Conservation (phyloP, 2,329 filamentous ascomycete genomes). For the Xylaria sp. region DNA sequence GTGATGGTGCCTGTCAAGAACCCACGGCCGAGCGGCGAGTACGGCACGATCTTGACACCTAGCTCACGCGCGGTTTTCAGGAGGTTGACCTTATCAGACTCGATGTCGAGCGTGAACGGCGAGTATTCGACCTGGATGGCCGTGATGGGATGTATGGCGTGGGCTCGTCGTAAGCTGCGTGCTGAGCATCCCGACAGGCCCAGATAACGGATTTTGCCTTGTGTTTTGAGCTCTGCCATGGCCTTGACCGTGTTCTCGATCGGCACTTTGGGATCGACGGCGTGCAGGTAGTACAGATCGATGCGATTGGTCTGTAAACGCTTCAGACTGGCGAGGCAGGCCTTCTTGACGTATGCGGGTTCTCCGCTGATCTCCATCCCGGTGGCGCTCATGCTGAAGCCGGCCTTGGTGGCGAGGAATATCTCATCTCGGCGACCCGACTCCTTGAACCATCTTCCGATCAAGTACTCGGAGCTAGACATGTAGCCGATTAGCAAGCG, state of each 20-base stretch:
- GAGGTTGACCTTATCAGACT: constrained; percentile 44
- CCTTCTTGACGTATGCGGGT: constrained; percentile 27
- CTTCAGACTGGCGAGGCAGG: constrained; percentile 36
- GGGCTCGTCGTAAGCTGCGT: constrained; percentile 42
- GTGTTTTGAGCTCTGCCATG: constrained; percentile 42
- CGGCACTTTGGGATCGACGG: constrained; percentile 41
- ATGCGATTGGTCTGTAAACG: constrained; percentile 46
- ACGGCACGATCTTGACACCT: constrained; percentile 48
- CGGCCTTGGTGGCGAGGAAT: constrained; percentile 52
- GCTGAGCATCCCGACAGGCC: constrained; percentile 45
- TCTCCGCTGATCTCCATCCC: constrained; percentile 20
- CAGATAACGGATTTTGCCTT: constrained; percentile 49
- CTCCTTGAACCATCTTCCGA: constrained; percentile 38
- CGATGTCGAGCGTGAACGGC: constrained; percentile 53
- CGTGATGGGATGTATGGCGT: constrained; percentile 42
- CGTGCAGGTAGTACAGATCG: constrained; percentile 50
- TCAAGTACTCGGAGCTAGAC: constrained; percentile 36
- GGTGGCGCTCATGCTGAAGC: constrained; percentile 29
- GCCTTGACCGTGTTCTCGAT: constrained; percentile 45
- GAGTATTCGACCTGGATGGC: constrained; percentile 49
- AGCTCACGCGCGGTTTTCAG: constrained; percentile 49
- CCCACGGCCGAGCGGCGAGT: constrained; percentile 52
- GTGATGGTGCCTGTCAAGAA: constrained; percentile 45
- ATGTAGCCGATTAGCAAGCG: background rate
- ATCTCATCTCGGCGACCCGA: constrained; percentile 43